Percentiles rank a stretch among this genome's conserved stretches.
Conservation (phyloP, 1,284 basidiomycete genomes). For the Ustilago xerochloae region DNA sequence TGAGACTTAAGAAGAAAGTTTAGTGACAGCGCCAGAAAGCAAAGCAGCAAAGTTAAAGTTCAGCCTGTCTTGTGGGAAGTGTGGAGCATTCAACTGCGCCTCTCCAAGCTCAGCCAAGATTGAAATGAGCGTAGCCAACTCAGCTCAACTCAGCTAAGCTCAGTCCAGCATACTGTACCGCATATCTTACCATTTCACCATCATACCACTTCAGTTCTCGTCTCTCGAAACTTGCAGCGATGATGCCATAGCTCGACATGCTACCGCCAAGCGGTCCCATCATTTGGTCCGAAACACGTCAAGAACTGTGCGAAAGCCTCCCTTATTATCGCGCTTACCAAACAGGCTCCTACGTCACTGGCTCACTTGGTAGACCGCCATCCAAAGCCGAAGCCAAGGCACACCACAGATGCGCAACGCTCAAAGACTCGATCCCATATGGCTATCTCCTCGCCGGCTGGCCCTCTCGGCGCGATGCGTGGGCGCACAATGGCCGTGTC, state of each 20-base stretch:
- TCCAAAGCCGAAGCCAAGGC: background rate
- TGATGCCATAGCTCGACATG: conserved; percentile 1
- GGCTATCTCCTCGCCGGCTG: conserved; percentile 54
- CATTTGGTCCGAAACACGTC: conserved; percentile 48
- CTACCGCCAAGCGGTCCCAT: conserved; percentile 29
- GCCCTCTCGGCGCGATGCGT: conserved; percentile 43
- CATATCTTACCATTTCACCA: no score
- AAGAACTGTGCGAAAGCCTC: conserved; percentile 56
- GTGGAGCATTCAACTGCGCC: no score
- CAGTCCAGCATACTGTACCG: no score
- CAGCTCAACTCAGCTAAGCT: no score
- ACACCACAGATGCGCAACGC: background rate
- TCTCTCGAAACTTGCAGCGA: no score
- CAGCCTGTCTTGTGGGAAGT: no score
- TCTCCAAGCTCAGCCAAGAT: no score
- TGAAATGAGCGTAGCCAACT: no score
- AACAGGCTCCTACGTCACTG: conserved; percentile 38
- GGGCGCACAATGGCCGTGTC: conserved; percentile 38
- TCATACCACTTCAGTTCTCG: no score
- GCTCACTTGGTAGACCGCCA: conserved; percentile 10
- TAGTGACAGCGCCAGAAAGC: no score
- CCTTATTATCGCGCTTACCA: conserved; percentile 55
- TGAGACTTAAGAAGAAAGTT: no score
- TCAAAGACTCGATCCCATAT: conserved; percentile 35
- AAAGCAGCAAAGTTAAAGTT: no score